These are phyloP conservation scores for Macrocystidia cucumis DNA, from an alignment of 1,284 basidiomycete species.

Conservation along the genomic window DNA sequence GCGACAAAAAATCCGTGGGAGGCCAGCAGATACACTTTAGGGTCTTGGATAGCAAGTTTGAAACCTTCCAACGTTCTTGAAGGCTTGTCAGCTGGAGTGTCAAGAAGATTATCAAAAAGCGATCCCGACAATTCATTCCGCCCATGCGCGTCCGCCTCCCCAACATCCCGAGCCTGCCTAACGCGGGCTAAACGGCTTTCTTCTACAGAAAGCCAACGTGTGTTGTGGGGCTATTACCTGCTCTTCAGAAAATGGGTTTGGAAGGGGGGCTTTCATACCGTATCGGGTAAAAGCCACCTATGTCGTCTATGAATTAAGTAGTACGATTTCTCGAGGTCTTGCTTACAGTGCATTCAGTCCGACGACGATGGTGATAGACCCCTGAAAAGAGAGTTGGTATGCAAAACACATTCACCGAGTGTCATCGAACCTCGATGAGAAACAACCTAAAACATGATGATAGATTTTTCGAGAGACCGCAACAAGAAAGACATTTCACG, in stretches of 20 bases:
- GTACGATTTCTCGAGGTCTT: neutral
- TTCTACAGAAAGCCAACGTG: conserved; percentile 49
- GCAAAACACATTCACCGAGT: conserved; percentile 2
- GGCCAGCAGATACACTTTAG: conserved; percentile 53
- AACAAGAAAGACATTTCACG: conserved; percentile 9
- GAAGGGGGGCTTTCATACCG: conserved; percentile 24
- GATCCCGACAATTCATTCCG: conserved; percentile 30
- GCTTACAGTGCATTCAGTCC: conserved; percentile 50
- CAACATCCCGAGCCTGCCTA: conserved; percentile 70
- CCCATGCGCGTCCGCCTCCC: conserved; percentile 53
- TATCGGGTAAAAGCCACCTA: conserved; percentile 50
- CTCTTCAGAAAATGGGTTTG: conserved; percentile 1
- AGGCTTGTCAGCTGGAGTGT: neutral
- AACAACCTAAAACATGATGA: conserved; percentile 37
- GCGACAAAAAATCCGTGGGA: conserved; percentile 43
- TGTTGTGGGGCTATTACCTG: conserved; percentile 47
- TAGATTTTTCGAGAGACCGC: neutral
- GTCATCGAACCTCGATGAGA: conserved; percentile 42
- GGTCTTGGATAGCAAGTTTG: conserved; percentile 52
- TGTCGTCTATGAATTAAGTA: conserved; percentile 2
- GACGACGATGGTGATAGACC: conserved; percentile 46
- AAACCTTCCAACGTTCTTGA: conserved; percentile 49
- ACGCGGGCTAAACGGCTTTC: conserved; percentile 64
- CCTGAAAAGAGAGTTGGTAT: conserved; percentile 23
- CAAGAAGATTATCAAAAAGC: conserved; percentile 1